A percentile compares a stretch with the other conserved stretches of the same genome.
Evolutionary conservation across 768 basidiomycete species (phyloP).

Genomic region (Candolleomyces efflorescens): DNA sequence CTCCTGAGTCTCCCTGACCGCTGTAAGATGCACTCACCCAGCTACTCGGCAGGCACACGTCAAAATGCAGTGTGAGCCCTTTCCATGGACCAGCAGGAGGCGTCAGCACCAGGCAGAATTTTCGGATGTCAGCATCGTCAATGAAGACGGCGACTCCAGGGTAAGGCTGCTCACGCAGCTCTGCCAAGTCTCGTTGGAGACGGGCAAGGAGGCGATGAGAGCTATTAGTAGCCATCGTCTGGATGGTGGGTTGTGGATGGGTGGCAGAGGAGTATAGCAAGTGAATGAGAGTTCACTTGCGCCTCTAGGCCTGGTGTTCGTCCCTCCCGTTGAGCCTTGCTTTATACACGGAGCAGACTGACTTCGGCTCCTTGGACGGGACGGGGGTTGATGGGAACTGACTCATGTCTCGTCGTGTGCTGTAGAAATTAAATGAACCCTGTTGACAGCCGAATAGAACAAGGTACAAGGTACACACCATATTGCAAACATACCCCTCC

Average conservation of each 20-base stretch:
- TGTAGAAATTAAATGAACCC: too few relatives aligned
- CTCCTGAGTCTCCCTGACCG: background rate
- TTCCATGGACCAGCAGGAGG: constrained; percentile 44
- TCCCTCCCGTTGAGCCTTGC: too few relatives aligned
- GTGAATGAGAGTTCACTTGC: too few relatives aligned
- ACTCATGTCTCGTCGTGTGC: too few relatives aligned
- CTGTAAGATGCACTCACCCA: constrained; percentile 26
- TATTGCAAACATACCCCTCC: too few relatives aligned
- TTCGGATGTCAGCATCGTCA: constrained; percentile 37
- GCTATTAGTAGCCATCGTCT: background rate
- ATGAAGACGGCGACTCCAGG: constrained; percentile 39
- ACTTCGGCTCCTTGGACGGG: too few relatives aligned
- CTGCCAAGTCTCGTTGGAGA: constrained; percentile 35
- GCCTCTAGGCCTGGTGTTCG: too few relatives aligned
- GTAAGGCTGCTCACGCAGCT: constrained; percentile 37
- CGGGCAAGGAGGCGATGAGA: constrained; percentile 9
- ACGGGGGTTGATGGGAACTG: too few relatives aligned
- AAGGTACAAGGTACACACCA: too few relatives aligned
- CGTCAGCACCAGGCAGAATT: constrained; percentile 40
- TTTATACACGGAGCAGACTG: too few relatives aligned
- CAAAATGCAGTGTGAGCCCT: constrained; percentile 36
- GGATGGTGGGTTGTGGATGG: background rate
- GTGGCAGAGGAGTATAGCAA: background rate
- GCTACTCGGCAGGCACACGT: constrained; percentile 32
- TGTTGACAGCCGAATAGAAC: too few relatives aligned